Percentiles rank a stretch among this genome's conserved stretches.
These are phyloP conservation scores for Mycosphaerelloides madeirae DNA, from an alignment of 2,329 filamentous ascomycete genomes.

Conservation along the genomic window DNA sequence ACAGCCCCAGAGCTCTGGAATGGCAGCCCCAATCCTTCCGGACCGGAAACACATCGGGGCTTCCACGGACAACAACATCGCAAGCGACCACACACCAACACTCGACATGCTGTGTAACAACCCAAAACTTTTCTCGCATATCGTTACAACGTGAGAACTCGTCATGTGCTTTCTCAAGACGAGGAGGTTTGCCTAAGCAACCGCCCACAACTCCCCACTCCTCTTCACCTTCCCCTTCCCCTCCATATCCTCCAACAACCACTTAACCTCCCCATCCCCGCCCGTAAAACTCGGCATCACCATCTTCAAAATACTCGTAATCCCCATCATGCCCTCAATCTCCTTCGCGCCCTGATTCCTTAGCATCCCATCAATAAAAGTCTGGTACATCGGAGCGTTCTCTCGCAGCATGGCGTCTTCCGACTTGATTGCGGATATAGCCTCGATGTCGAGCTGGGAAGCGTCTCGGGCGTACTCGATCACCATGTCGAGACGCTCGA, in stretches of 20 bases:
- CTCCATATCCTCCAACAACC: slow-evolving; percentile 77
- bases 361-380: slow-evolving; percentile 91
- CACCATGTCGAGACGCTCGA: slow-evolving; percentile 55
- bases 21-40: too few relatives aligned
- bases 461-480: slow-evolving; percentile 18
- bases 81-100: too few relatives aligned
- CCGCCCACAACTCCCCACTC: slow-evolving; percentile 31
- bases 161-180: too few relatives aligned
- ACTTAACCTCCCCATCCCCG: slow-evolving; percentile 80
- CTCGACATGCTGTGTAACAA: too few relatives aligned
- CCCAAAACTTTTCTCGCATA: too few relatives aligned
- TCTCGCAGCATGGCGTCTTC: slow-evolving; percentile 60
- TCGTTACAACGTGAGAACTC: too few relatives aligned
- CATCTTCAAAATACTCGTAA: slow-evolving; percentile 94
- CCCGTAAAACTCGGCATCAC: slow-evolving; percentile 82
- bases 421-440: slow-evolving; percentile 46
- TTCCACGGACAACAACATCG: too few relatives aligned
- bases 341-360: slow-evolving; percentile 62
- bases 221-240: slow-evolving; percentile 58
- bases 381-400: slow-evolving; percentile 73
- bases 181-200: slow-evolving; percentile 8
- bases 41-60: too few relatives aligned
- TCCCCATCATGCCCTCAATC: slow-evolving; percentile 71
- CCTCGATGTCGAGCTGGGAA: slow-evolving; percentile 36
- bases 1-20: too few relatives aligned